Evolutionary conservation across 768 basidiomycete species (phyloP).

Genomic region (Amanita jacksonii): DNA sequence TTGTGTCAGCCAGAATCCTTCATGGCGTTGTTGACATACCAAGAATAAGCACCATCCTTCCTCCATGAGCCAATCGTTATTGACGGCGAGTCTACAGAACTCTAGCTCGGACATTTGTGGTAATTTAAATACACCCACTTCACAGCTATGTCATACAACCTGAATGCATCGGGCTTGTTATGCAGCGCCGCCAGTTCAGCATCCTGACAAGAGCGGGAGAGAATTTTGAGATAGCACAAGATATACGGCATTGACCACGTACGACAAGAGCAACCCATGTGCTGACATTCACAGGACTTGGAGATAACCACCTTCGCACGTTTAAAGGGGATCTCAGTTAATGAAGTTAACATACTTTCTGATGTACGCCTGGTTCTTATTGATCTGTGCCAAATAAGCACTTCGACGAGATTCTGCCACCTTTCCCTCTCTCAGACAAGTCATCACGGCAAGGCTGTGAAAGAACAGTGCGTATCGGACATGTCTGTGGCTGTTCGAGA

Average conservation of each 20-base stretch:
- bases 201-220: constrained; percentile 32
- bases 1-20: constrained; percentile 6
- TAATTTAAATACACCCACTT: constrained; percentile 30
- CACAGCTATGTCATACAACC: constrained; percentile 60
- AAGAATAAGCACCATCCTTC: constrained; percentile 63
- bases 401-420: constrained; percentile 24
- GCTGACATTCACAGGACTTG: constrained; percentile 59
- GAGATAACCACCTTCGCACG: constrained; percentile 52
- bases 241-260: constrained; percentile 12
- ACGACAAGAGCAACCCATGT: constrained; percentile 65
- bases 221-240: background rate
- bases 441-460: constrained; percentile 58
- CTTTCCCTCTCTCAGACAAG: constrained; percentile 40
- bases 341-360: constrained; percentile 32
- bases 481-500: constrained; percentile 46
- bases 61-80: constrained; percentile 63
- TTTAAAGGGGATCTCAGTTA: background rate
- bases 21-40: constrained; percentile 21
- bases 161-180: constrained; percentile 48
- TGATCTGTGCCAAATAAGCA: constrained; percentile 46
- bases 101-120: background rate
- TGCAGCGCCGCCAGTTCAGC: constrained; percentile 58
- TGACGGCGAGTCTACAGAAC: constrained; percentile 41
- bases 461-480: constrained; percentile 62
- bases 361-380: constrained; percentile 51